Conservation (phyloP, 1,284 basidiomycete species). For the Athelia psychrophila region DNA sequence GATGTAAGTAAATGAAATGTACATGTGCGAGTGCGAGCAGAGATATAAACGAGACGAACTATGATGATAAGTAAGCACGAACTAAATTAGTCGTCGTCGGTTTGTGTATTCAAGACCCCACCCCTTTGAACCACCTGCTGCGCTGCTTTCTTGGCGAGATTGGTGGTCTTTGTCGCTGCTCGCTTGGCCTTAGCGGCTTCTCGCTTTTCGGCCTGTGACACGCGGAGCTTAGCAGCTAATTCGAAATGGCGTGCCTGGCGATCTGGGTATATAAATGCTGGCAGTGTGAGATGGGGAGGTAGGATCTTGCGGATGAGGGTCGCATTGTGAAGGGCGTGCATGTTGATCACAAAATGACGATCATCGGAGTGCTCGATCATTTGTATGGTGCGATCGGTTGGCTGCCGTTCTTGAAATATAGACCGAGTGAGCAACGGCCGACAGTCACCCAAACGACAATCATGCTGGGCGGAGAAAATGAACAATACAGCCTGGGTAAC, state of each 20-base stretch:
- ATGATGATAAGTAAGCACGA: too few relatives aligned
- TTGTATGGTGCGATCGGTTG: not conserved
- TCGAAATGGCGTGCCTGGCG: not conserved
- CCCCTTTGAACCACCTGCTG: too few relatives aligned
- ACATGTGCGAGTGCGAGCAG: too few relatives aligned
- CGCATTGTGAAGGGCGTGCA: slow-evolving; percentile 20
- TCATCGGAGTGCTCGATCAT: slow-evolving; percentile 9
- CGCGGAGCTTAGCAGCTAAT: not conserved
- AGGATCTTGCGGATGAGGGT: slow-evolving; percentile 19
- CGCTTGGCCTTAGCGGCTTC: not conserved
- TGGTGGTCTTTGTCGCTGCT: slow-evolving; percentile 2
- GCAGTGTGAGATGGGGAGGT: slow-evolving; percentile 42
- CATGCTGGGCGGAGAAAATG: slow-evolving; percentile 22
- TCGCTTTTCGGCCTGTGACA: not conserved
- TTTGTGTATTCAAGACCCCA: too few relatives aligned
- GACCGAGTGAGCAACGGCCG: not conserved
- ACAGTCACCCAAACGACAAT: slow-evolving; percentile 14
- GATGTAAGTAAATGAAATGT: too few relatives aligned
- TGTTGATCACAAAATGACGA: slow-evolving; percentile 15
- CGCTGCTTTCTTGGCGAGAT: not conserved
- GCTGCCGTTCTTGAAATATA: not conserved
- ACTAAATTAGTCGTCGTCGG: too few relatives aligned
- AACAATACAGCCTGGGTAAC: slow-evolving; percentile 17
- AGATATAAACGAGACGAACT: too few relatives aligned
- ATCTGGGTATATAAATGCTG: slow-evolving; percentile 5